Percentiles rank a stretch among this genome's conserved stretches.
phyloP scores from a whole-genome alignment of 345 rosid species.

The Corchorus capsularis region DNA sequence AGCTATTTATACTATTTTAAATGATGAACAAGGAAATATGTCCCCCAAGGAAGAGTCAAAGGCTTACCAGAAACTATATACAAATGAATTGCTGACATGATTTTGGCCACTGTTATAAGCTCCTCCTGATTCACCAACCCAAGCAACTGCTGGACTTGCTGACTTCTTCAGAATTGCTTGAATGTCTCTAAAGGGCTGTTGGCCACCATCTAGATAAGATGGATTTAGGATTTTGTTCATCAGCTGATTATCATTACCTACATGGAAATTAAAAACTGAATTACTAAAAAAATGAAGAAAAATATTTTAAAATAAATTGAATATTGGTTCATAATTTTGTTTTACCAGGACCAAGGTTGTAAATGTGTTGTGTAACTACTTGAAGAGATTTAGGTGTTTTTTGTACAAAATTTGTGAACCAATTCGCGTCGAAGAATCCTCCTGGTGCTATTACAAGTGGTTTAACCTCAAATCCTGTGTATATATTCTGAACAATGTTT shows the following conservation, averaged over 20 bases:
- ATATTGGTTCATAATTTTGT: neutral
- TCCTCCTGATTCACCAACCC: slow-evolving; percentile 75
- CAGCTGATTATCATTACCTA: slow-evolving; percentile 51
- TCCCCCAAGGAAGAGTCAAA: neutral
- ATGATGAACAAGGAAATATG: neutral
- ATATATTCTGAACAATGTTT: slow-evolving; percentile 11
- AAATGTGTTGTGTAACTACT: slow-evolving; percentile 58
- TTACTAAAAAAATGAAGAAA: neutral
- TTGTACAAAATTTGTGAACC: slow-evolving; percentile 7
- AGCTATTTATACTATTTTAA: neutral
- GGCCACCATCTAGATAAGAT: slow-evolving; percentile 39
- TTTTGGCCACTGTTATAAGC: slow-evolving; percentile 60
- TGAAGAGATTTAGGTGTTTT: slow-evolving; percentile 24
- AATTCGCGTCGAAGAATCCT: slow-evolving; percentile 19
- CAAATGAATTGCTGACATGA: slow-evolving; percentile 55
- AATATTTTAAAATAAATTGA: neutral
- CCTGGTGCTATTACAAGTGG: slow-evolving; percentile 17
- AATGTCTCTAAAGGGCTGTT: slow-evolving; percentile 32
- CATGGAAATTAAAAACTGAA: neutral
- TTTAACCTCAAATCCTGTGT: neutral
- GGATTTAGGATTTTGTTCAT: slow-evolving; percentile 50
- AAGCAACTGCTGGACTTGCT: slow-evolving; percentile 48
- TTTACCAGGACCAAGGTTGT: slow-evolving; percentile 56
- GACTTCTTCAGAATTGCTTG: slow-evolving; percentile 40
- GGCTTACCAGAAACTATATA: slow-evolving; percentile 63